These are phyloP conservation scores for Rachicladosporium sp. DNA, from an alignment of 2,329 filamentous ascomycete genomes.

Conservation along the genomic window DNA sequence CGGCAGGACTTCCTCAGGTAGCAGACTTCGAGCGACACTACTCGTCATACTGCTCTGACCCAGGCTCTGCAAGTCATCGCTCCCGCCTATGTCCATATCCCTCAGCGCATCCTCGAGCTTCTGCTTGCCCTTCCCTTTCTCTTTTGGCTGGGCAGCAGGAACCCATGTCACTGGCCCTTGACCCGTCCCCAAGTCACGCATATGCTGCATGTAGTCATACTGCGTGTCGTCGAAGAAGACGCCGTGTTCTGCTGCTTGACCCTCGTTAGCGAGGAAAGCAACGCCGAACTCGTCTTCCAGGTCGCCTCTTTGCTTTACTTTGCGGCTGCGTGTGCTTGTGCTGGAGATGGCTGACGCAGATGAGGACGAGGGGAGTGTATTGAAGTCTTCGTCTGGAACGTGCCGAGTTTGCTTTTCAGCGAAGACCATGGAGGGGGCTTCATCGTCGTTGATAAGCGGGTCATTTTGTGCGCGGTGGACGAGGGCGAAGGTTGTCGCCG, in stretches of 20 bases:
- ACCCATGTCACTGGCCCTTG: slow-evolving; percentile 62
- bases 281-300: slow-evolving; percentile 62
- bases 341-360: slow-evolving; percentile 23
- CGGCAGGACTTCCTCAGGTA: slow-evolving; percentile 64
- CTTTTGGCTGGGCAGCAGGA: slow-evolving; percentile 43
- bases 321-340: slow-evolving; percentile 15
- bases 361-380: slow-evolving; percentile 13
- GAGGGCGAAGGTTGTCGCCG: slow-evolving; percentile 81
- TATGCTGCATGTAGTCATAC: slow-evolving; percentile 99
- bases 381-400: slow-evolving; percentile 12
- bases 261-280: slow-evolving; percentile 73
- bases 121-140: slow-evolving; percentile 54
- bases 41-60: slow-evolving; percentile 31
- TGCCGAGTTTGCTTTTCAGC: slow-evolving; percentile 43
- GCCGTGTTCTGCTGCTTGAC: slow-evolving; percentile 87
- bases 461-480: slow-evolving; percentile 96
- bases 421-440: slow-evolving; percentile 81
- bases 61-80: slow-evolving; percentile 30
- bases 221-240: slow-evolving; percentile 89
- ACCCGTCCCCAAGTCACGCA: slow-evolving; percentile 63
- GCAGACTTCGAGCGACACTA: slow-evolving; percentile 29
- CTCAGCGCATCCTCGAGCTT: slow-evolving; percentile 72
- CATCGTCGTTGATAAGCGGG: slow-evolving; percentile 84
- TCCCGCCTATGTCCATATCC: slow-evolving; percentile 34
- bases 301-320: slow-evolving; percentile 47